Evolutionary conservation across 495 filamentous ascomycete species (phyloP), one percentile per base, ranked within the genome.

Genomic region (Podospora pseudopauciseta): DNA sequence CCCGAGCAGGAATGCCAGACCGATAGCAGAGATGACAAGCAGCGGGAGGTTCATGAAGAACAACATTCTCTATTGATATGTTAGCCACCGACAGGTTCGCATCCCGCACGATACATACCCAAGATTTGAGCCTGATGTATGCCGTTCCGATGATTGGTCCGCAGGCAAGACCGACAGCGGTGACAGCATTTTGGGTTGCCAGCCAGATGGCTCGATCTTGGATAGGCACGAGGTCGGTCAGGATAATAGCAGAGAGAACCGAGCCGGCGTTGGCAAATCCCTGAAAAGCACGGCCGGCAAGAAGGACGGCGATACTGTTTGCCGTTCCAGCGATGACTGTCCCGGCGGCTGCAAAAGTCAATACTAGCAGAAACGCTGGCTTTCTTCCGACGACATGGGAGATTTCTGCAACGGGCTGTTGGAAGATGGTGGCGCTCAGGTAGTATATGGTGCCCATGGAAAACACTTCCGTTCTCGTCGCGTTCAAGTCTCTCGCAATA

Each of bases 241-340:
- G 80, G 0, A 91, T 73, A 34, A 92, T 85, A 67, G 89, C 86
- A 2, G 86, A 88, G 20, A 92, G 75, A 5, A 81, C 82, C 49
- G 87, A 82, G 1, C 89, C 90, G 16, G 90, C 90, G 15, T 87
- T 88, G 11, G 90, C 91, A 34, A 91, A 79, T 11, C 91, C 91
- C 64, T 92, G 91, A 23, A 92, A 78, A 1, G 83, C 79, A 26
- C 91, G 84, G 5, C 90, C 90, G 53, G 88, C 77, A 19, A 92
- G 81, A 56, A 93, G 81, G n/a, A 83, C 74, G 1, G 80, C 78
- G 60, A 92, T 86, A 70, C 83, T 82, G 64, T 85, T 80, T 0
- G 88, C 85, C 5, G 86, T 78, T 4, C 81, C 86, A 57, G 85
- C 85, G n/a, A 90, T 74, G 2, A 90, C 82, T 3, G 88, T 84